phyloP scores from a whole-genome alignment of 768 basidiomycete species.

The Rhizopogon roseolus region DNA sequence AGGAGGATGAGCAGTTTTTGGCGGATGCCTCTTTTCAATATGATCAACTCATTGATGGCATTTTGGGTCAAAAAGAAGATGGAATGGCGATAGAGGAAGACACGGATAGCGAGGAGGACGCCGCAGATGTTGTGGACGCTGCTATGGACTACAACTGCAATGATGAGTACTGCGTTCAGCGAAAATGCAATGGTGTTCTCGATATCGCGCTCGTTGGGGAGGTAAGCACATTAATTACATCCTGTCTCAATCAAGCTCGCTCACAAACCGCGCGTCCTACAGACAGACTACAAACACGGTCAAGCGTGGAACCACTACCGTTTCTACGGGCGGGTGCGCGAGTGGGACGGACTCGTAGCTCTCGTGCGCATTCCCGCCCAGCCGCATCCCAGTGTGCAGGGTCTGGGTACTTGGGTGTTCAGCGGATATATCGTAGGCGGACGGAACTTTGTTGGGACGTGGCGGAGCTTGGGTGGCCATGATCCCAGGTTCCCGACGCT shows the following conservation, averaged over 20 bases:
- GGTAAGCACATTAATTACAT: conserved; percentile 28
- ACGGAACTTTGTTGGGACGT: conserved; percentile 66
- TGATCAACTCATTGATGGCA: background rate
- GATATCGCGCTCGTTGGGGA: conserved; percentile 62
- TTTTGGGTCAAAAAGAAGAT: conserved; percentile 1
- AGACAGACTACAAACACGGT: conserved; percentile 47
- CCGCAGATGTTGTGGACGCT: conserved; percentile 16
- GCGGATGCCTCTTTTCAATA: background rate
- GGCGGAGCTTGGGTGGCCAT: conserved; percentile 44
- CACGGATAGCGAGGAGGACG: conserved; percentile 19
- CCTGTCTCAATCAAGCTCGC: background rate
- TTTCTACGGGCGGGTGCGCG: conserved; percentile 49
- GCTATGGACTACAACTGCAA: conserved; percentile 20
- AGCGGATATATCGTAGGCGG: conserved; percentile 69
- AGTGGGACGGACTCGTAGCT: conserved; percentile 57
- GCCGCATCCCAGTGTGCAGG: background rate
- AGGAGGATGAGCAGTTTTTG: conserved; percentile 20
- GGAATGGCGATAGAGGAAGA: conserved; percentile 6
- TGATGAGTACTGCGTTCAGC: conserved; percentile 17
- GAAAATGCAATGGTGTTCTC: conserved; percentile 47
- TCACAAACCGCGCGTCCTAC: background rate
- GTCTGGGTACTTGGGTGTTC: conserved; percentile 40
- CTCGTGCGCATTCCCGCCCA: conserved; percentile 37
- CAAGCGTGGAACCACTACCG: conserved; percentile 44
- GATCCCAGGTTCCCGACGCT: conserved; percentile 43